Conservation (phyloP, 805 yeast genomes). For the Candida mattraensis region DNA sequence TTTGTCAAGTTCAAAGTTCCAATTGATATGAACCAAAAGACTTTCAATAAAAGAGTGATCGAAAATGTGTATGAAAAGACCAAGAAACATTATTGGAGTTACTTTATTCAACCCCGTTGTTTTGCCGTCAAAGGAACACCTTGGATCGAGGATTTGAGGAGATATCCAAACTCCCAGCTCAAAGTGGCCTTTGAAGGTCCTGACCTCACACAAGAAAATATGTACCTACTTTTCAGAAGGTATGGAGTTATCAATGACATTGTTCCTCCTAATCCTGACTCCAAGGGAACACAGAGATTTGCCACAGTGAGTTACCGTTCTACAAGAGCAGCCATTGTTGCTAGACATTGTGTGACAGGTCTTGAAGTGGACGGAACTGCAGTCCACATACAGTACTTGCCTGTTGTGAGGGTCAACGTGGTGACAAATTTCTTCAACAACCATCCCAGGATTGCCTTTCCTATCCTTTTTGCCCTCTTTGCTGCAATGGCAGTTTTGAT, state of each 20-base stretch:
- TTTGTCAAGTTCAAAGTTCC: conserved; percentile 78
- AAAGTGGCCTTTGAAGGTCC: conserved; percentile 76
- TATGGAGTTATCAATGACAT: conserved; percentile 85
- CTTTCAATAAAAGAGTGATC: conserved; percentile 50
- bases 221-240: conserved; percentile 79
- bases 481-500: conserved; percentile 82
- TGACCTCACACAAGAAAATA: conserved; percentile 69
- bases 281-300: conserved; percentile 44
- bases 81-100: conserved; percentile 36
- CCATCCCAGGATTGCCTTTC: conserved; percentile 83
- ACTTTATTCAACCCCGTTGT: conserved; percentile 51
- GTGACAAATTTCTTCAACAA: conserved; percentile 58
- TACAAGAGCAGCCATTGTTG: conserved; percentile 72
- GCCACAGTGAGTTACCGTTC: conserved; percentile 58
- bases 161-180: conserved; percentile 66
- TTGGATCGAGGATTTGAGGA: conserved; percentile 90
- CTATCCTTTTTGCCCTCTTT: conserved; percentile 71
- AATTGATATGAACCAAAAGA: conserved; percentile 45
- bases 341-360: conserved; percentile 90
- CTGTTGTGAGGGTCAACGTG: conserved; percentile 50
- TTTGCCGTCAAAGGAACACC: conserved; percentile 88
- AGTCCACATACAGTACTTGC: conserved; percentile 73
- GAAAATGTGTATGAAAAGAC: conserved; percentile 33
- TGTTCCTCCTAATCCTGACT: conserved; percentile 48
- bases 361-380: conserved; percentile 59